A percentile compares a stretch with the other conserved stretches of the same genome.
Conservation (phyloP, 2,329 filamentous ascomycete species). For the Fonsecaea pedrosoi region DNA sequence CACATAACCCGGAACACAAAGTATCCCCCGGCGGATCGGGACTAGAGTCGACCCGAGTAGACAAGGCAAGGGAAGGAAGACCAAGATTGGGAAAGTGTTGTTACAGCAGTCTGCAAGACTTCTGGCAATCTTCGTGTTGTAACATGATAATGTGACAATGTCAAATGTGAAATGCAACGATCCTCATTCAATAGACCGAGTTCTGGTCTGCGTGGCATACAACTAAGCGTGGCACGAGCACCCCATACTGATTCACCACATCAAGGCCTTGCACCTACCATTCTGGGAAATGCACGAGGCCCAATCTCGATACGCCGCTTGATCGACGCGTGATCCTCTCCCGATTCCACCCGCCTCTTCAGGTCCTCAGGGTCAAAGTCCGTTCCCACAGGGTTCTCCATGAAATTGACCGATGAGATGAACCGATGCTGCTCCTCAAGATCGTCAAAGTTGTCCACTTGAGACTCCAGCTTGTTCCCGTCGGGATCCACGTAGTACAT, state of each 20-base stretch:
- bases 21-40: too few species aligned
- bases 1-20: too few species aligned
- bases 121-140: too few species aligned
- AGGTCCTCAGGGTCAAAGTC: conserved; percentile 24
- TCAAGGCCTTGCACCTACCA: not conserved
- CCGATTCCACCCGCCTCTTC: conserved; percentile 4
- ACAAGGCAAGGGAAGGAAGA: too few species aligned
- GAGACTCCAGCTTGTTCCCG: conserved; percentile 57
- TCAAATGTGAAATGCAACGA: too few species aligned
- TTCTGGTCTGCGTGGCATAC: too few species aligned
- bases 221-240: too few species aligned
- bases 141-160: too few species aligned
- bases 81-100: too few species aligned
- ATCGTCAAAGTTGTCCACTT: conserved; percentile 52
- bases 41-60: too few species aligned
- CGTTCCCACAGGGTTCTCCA: conserved; percentile 20
- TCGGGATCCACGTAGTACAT: conserved; percentile 60
- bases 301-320: conserved; percentile 15
- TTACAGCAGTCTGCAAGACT: too few species aligned
- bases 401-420: not conserved
- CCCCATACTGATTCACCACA: not conserved
- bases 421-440: conserved; percentile 11
- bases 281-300: not conserved
- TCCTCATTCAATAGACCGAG: too few species aligned
- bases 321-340: conserved; percentile 17